These are phyloP conservation scores for Termitomyces sp. DNA, from an alignment of 768 basidiomycete species.

Conservation along the genomic window DNA sequence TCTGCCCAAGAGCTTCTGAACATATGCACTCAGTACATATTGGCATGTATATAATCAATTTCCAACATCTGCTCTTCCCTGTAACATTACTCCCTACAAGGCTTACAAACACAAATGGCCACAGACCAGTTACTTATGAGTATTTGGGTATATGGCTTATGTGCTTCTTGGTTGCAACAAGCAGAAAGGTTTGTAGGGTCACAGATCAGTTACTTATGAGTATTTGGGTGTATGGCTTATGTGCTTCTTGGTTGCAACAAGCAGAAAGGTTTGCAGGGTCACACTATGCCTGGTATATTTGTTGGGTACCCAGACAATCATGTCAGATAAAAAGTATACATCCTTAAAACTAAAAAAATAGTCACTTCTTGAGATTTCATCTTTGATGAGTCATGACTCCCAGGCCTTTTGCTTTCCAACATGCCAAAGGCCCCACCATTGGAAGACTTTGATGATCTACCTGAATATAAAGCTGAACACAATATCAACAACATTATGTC, in stretches of 20 bases:
- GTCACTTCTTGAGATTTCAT: too few relatives aligned
- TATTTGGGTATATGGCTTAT: slow-evolving; percentile 31
- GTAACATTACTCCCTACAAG: background rate
- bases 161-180: slow-evolving; percentile 27
- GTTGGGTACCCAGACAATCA: slow-evolving; percentile 22
- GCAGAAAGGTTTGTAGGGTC: slow-evolving; percentile 16
- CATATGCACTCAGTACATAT: background rate
- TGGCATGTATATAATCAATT: slow-evolving; percentile 6
- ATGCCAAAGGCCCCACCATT: too few relatives aligned
- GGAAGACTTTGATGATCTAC: too few relatives aligned
- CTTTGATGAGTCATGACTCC: too few relatives aligned
- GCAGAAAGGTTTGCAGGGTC: slow-evolving; percentile 16
- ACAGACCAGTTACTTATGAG: slow-evolving; percentile 15
- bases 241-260: slow-evolving; percentile 27
- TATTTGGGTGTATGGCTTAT: slow-evolving; percentile 30
- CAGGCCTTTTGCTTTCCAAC: too few relatives aligned
- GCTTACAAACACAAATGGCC: background rate
- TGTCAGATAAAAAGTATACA: slow-evolving; percentile 23
- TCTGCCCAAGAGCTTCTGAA: slow-evolving; percentile 5
- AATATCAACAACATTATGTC: too few relatives aligned
- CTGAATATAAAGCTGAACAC: too few relatives aligned
- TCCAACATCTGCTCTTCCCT: too few relatives aligned
- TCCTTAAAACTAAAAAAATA: slow-evolving; percentile 10
- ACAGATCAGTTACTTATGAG: too few relatives aligned
- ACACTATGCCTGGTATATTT: slow-evolving; percentile 22